A percentile compares a stretch with the other conserved stretches of the same genome.
Conservation (phyloP, 768 basidiomycete genomes). For the Rhizopogon roseolus region DNA sequence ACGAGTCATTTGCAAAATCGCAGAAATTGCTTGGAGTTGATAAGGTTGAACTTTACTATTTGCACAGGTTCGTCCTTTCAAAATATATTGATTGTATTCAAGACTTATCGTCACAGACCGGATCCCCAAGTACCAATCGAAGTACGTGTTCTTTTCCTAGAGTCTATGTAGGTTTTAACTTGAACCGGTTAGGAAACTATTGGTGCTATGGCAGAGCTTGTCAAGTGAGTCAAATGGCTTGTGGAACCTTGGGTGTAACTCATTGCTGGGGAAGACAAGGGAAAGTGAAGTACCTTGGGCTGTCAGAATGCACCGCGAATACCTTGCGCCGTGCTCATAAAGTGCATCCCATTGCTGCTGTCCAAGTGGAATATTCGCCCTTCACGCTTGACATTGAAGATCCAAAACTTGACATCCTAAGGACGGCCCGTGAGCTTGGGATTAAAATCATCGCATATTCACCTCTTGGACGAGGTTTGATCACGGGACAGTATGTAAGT, state of each 20-base stretch:
- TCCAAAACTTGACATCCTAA: slow-evolving; percentile 34
- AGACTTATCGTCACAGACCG: slow-evolving; percentile 19
- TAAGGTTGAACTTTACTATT: slow-evolving; percentile 42
- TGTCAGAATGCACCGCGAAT: slow-evolving; percentile 44
- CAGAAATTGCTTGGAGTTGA: slow-evolving; percentile 38
- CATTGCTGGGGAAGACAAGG: slow-evolving; percentile 33
- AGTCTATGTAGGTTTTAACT: not conserved
- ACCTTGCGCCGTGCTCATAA: slow-evolving; percentile 47
- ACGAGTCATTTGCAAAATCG: slow-evolving; percentile 32
- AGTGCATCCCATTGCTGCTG: slow-evolving; percentile 44
- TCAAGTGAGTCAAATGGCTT: slow-evolving; percentile 32
- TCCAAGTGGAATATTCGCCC: slow-evolving; percentile 50
- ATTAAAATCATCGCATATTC: slow-evolving; percentile 47
- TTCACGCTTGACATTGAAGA: slow-evolving; percentile 46
- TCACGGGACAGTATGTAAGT: slow-evolving; percentile 42
- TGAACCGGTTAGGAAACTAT: slow-evolving; percentile 30
- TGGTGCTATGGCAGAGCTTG: slow-evolving; percentile 46
- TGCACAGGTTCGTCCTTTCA: slow-evolving; percentile 29
- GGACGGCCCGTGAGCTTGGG: slow-evolving; percentile 44
- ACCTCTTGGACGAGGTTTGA: slow-evolving; percentile 48
- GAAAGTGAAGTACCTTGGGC: slow-evolving; percentile 44
- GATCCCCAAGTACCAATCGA: slow-evolving; percentile 45
- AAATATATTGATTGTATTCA: too few relatives aligned
- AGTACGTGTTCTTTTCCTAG: slow-evolving; percentile 17
- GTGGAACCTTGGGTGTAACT: slow-evolving; percentile 6